Base-by-base conservation (phyloP, 768 basidiomycete species). In the Mycena kentingensis region DNA sequence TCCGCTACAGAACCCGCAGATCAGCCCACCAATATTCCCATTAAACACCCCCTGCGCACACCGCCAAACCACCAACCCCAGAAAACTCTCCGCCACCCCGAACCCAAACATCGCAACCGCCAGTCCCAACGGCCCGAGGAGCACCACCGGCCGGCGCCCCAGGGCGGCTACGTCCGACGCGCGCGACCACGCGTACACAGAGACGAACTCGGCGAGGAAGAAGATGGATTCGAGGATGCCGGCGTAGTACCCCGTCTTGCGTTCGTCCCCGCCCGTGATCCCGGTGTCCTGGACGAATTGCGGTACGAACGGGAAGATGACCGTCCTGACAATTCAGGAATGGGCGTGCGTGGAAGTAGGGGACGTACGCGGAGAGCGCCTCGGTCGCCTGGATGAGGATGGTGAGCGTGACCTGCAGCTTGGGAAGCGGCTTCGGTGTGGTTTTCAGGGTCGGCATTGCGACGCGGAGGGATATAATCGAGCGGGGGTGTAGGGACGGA, bases 231-330 rank as follows among this genome's bases (percentile, higher is more conserved):
- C 73, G 76, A 78, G 49, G 12, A 70, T 51, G 12, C 69, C 68
- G 29, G 68, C 68, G 45, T 61, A 69, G 43, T 70, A 70, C 10
- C 69, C 69, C 4, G 64, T 67, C 44, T 59, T 62, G 5, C 57
- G 53, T 38, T 68, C 65, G 32, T 69, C 61, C 10, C 63, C 64
- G 3, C 60, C 55, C 4, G 64, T 67, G 1, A 70, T 58, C 6
- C 67, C 67, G 2, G 64, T 61, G 46, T 65, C 63, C 7, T 60
- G 61, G 22, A 70, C 63, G 3, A 68, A 61, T 29, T 67, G 62
- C 15, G 57, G 54, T 12, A 63, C 46, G 57, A 82, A 82, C 2
- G 82, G 82, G 25, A 74, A 72, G 46, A 84, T 83, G 42, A 83
- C 76, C 36, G 78, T 53, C 2, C 57, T 58, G n/a, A 22, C 26